Percentiles rank a stretch among this genome's conserved stretches.
Evolutionary conservation across 2,329 filamentous ascomycete genomes (phyloP).

Genomic region (Calonectria naviculata): DNA sequence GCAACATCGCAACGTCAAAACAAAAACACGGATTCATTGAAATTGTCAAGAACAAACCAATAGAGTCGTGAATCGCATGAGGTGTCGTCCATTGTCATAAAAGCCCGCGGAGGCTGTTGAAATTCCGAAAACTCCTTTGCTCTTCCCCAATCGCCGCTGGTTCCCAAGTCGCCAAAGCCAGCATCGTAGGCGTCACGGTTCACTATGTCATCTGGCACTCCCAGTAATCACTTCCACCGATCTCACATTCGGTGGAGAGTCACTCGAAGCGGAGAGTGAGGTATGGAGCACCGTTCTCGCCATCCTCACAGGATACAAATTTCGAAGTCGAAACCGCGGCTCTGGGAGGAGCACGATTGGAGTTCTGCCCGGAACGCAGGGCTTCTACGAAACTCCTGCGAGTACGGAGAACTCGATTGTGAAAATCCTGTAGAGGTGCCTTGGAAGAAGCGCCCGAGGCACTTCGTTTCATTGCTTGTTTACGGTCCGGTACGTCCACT

Average conservation of each 20-base stretch:
- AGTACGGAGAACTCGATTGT: slow-evolving; percentile 40
- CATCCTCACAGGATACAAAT: slow-evolving; percentile 49
- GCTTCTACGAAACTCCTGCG: slow-evolving; percentile 39
- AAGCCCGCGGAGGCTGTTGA: neutral
- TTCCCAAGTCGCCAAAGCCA: slow-evolving; percentile 23
- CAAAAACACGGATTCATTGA: slow-evolving; percentile 13
- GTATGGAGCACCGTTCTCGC: slow-evolving; percentile 48
- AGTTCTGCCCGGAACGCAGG: slow-evolving; percentile 56
- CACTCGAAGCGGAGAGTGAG: slow-evolving; percentile 41
- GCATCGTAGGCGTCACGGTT: neutral
- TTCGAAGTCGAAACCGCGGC: slow-evolving; percentile 58
- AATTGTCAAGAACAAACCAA: slow-evolving; percentile 25
- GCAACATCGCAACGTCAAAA: slow-evolving; percentile 22
- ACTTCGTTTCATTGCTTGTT: slow-evolving; percentile 30
- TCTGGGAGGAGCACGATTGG: slow-evolving; percentile 58
- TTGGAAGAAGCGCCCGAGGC: slow-evolving; percentile 27
- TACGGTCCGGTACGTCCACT: slow-evolving; percentile 27
- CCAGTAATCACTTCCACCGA: too few species aligned
- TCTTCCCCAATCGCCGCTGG: slow-evolving; percentile 20
- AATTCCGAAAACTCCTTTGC: slow-evolving; percentile 9
- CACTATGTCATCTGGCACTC: neutral
- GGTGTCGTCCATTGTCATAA: slow-evolving; percentile 28
- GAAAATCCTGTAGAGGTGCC: slow-evolving; percentile 31
- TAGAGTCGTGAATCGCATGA: slow-evolving; percentile 32
- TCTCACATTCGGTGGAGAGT: too few species aligned